Conservation (phyloP, 2,329 filamentous ascomycete species). For the Aureobasidium namibiae region DNA sequence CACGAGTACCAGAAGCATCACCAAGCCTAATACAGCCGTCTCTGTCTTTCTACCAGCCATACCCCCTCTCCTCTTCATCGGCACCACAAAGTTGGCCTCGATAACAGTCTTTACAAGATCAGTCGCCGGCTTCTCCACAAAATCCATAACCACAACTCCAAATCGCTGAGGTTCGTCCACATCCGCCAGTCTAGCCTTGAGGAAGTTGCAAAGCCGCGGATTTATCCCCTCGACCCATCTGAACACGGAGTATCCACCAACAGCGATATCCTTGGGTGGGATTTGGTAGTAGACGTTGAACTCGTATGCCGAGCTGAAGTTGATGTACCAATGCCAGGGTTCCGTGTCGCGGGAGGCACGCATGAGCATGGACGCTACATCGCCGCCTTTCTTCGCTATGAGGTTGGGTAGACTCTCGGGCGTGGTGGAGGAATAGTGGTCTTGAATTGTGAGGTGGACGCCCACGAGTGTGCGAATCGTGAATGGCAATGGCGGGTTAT, state of each 20-base stretch:
- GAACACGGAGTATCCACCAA: slow-evolving; percentile 36
- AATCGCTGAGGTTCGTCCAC: slow-evolving; percentile 18
- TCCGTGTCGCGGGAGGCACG: slow-evolving; percentile 24
- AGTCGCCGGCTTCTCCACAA: slow-evolving; percentile 29
- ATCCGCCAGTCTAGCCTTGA: slow-evolving; percentile 20
- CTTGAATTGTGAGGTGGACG: slow-evolving; percentile 36
- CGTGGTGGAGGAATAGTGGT: slow-evolving; percentile 39
- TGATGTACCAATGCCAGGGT: slow-evolving; percentile 32
- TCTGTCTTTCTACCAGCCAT: not conserved
- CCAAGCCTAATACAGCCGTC: not conserved
- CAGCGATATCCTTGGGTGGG: slow-evolving; percentile 31
- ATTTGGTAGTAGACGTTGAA: slow-evolving; percentile 31
- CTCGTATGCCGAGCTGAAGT: slow-evolving; percentile 39
- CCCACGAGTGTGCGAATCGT: slow-evolving; percentile 31
- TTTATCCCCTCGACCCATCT: slow-evolving; percentile 40
- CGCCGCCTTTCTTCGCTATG: slow-evolving; percentile 32
- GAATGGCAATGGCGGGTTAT: slow-evolving; percentile 28
- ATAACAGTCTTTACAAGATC: slow-evolving; percentile 30
- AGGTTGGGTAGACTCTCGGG: slow-evolving; percentile 31
- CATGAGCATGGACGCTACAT: slow-evolving; percentile 32
- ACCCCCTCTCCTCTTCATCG: not conserved
- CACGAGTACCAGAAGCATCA: not conserved
- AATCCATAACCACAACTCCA: slow-evolving; percentile 30
- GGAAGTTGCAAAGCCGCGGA: slow-evolving; percentile 27
- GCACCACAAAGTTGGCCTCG: slow-evolving; percentile 1